Conservation (phyloP, 495 filamentous ascomycete genomes). For the Penicillium coffeae region DNA sequence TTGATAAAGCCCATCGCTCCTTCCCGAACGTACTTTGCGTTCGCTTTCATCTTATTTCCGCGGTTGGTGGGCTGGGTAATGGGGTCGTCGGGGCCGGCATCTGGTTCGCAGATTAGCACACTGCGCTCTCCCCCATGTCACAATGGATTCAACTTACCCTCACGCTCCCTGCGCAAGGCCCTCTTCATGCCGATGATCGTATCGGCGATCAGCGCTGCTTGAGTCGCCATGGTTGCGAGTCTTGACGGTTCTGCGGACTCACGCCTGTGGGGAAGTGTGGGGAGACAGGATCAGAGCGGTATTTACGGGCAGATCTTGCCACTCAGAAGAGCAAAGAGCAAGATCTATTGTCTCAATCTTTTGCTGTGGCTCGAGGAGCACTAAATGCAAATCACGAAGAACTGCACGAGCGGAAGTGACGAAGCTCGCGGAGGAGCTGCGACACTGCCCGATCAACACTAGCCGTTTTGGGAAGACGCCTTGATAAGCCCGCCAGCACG, state of each 20-base stretch:
- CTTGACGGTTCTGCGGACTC: conserved; percentile 13
- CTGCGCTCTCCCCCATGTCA: neutral
- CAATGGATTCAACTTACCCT: conserved; percentile 41
- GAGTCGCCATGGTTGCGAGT: conserved; percentile 60
- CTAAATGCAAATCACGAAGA: conserved; percentile 5
- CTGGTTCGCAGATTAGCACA: conserved; percentile 38
- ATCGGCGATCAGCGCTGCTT: conserved; percentile 65
- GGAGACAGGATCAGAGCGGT: neutral
- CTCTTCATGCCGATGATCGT: conserved; percentile 75
- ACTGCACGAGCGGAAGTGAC: conserved; percentile 14
- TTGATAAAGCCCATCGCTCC: conserved; percentile 66
- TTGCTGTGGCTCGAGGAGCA: neutral
- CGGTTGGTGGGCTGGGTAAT: conserved; percentile 80
- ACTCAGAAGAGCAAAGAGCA: neutral
- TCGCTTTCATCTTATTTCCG: conserved; percentile 84
- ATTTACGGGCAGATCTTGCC: neutral
- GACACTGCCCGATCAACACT: conserved; percentile 31
- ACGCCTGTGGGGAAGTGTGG: conserved; percentile 11
- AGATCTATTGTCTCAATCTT: neutral
- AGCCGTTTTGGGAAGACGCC: conserved; percentile 21
- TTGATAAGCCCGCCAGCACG: neutral
- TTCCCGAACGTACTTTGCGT: conserved; percentile 73
- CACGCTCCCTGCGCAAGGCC: conserved; percentile 58
- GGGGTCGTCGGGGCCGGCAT: conserved; percentile 81
- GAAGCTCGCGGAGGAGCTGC: conserved; percentile 31